Percentiles rank a stretch among this genome's conserved stretches.
Evolutionary conservation across 2,329 filamentous ascomycete genomes (phyloP).

Genomic region (Colletotrichum sp.): DNA sequence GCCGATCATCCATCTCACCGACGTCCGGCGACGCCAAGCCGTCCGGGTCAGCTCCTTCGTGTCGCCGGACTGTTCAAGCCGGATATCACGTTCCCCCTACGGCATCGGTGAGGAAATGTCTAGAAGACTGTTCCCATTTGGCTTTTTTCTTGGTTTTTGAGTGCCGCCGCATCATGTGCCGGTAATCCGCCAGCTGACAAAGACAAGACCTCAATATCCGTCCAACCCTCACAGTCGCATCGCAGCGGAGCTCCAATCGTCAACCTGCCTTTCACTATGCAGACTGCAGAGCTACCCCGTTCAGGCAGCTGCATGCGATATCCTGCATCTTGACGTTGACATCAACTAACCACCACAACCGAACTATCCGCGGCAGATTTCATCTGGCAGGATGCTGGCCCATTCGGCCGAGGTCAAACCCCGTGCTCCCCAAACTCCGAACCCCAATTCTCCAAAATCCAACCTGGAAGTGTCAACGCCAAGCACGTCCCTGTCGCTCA

Average conservation of each 20-base stretch:
- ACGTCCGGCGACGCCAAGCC: not conserved
- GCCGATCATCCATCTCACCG: not conserved
- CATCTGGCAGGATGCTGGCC: not conserved
- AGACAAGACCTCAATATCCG: not conserved
- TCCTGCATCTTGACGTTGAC: not conserved
- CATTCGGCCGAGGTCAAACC: not conserved
- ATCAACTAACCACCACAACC: not conserved
- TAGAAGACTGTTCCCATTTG: not conserved
- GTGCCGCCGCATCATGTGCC: not conserved
- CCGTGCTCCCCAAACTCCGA: not conserved
- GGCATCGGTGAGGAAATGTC: not conserved
- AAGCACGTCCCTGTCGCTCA: not conserved
- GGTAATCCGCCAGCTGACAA: not conserved
- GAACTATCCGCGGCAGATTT: not conserved
- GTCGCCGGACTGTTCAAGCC: not conserved
- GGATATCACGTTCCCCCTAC: not conserved
- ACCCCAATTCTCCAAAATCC: not conserved
- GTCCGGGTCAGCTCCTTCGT: not conserved
- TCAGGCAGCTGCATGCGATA: constrained; percentile 1
- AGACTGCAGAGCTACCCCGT: not conserved
- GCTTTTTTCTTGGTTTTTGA: not conserved
- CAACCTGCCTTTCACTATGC: not conserved
- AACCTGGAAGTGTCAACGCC: not conserved
- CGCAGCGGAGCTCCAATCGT: not conserved
- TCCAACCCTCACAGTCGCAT: not conserved